Evolutionary conservation across 169 alveolate genomes (phyloP).

Genomic region (Cryptosporidium tyzzeri): DNA sequence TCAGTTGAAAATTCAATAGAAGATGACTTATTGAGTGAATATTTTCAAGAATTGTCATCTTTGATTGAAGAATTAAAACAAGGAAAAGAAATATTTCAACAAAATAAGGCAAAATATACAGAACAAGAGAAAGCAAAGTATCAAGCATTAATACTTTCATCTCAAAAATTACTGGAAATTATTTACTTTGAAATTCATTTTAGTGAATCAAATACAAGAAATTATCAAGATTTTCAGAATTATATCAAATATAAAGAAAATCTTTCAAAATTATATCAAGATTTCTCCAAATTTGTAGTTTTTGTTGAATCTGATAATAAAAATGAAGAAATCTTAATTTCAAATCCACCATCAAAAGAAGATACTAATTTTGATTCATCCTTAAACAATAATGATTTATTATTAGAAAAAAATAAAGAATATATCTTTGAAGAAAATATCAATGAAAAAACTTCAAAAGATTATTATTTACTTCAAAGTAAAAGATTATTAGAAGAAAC

Average conservation of each 20-base stretch:
- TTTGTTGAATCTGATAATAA: background rate
- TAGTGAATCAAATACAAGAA: conserved; percentile 19
- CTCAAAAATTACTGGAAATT: conserved; percentile 36
- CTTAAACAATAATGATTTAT: background rate
- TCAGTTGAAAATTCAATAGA: background rate
- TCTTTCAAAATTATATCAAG: background rate
- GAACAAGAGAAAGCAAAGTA: background rate
- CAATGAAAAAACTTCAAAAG: background rate
- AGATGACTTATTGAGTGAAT: background rate
- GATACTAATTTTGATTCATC: background rate
- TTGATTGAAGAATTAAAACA: conserved; percentile 15
- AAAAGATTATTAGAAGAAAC: conserved; percentile 66
- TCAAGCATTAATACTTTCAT: conserved; percentile 15
- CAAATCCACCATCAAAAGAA: background rate
- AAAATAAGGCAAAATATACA: background rate
- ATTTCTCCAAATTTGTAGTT: conserved; percentile 5
- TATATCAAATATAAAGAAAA: conserved; percentile 16
- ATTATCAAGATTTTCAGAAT: conserved; percentile 27
- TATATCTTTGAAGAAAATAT: background rate
- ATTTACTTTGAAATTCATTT: conserved; percentile 23
- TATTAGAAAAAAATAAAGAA: background rate
- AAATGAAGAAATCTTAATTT: background rate
- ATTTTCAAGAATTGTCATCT: conserved; percentile 24
- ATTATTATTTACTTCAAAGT: conserved; percentile 24
- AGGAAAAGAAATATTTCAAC: background rate